Evolutionary conservation across 2,329 filamentous ascomycete species (phyloP), one percentile per base, ranked within the genome.

Genomic region (Sphaceloma murrayae): DNA sequence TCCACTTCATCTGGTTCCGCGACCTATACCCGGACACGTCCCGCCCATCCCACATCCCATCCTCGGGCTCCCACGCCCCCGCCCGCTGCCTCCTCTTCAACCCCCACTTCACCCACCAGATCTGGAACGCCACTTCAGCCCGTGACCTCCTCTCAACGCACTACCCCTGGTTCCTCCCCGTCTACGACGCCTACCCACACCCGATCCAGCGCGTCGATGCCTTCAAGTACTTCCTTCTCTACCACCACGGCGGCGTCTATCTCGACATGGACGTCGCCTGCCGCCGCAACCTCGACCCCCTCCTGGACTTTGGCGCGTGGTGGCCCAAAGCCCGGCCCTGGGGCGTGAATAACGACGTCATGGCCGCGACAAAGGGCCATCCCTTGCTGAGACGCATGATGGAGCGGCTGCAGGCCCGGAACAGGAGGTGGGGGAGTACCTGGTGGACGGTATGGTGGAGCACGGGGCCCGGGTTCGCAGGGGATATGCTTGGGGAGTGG

Each of bases 311-410:
- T 60, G 74, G 74, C 13, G 77, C 79, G 17, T 82, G 76, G 75
- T 67, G 81, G 4, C 77, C 79, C 51, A 73, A 75, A 49, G 85
- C 82, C 0, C 65, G 70, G 2, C 82, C 82, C 1, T 83, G 81
- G 1, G 82, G 82, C 50, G 81, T 86, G 49, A 82, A 78, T 48
- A 86, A 86, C 65, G 82, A 86, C 54, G 75, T 78, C 33, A 85
- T 86, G 80, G 79, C 56, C 5, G 51, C 48, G 4, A 29, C 49
- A 8, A 38, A 52, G 1, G 32, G 49, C 10, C 56, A 59, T 27
- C 53, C 56, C 2, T 43, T 59, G 7, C 6, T 55, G 10, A 27
- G 48, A 31, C 40, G 45, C 17, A 57, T 58, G 40, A 24, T 44
- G 6, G 40, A 44, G 7, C n/a, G 19, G 18, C 18, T 44, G 4